Base-by-base conservation (phyloP, 768 basidiomycete species). In the Lactifluus echinatus region DNA sequence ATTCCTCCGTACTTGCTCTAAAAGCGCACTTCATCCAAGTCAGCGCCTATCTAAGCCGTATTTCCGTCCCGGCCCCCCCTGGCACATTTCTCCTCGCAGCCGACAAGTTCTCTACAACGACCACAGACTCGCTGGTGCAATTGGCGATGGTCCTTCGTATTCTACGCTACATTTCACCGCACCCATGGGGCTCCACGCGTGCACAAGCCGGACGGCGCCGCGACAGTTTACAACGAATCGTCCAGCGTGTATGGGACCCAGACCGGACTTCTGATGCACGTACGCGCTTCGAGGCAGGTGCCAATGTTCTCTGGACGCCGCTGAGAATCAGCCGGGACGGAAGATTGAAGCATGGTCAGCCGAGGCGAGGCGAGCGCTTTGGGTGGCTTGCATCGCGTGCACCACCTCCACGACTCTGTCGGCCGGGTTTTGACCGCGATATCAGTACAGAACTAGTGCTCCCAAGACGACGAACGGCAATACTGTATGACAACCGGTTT, bases 131-230 rank as follows among this genome's bases (percentile, higher is more conserved):
- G 1, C 55, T 65, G 0, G 53, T 66, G 2, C 68, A 62, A 11
- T 21, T 50, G 4, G 62, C 67, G 4, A 59, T 73, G n/a, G 62
- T 75, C 19, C 66, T 70, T 8, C 71, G 73, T 19, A 68, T 84
- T 28, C 71, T 89, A 50, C 87, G 88, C 14, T 86, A 82, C 64
- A 71, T 83, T 40, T 91, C 89, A 0, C 83, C 81, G 44, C 73
- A 79, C 37, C 84, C 87, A 2, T 93, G 90, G 90, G 90, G 90
- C 4, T 81, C 81, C 46, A 64, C 77, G 17, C 77, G 73, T 8
- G 79, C 89, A 2, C 83, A 89, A 61, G 80, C 76, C 2, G 70
- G 77, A 57, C 77, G 89, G 33, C 76, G 80, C 8, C 67, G 65
- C 39, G 60, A 55, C 6, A 77, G 76, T 49, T 66, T 86, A 28